These are phyloP conservation scores for Neoboletus subvelutipes DNA, from an alignment of 768 basidiomycete species.

Conservation along the genomic window DNA sequence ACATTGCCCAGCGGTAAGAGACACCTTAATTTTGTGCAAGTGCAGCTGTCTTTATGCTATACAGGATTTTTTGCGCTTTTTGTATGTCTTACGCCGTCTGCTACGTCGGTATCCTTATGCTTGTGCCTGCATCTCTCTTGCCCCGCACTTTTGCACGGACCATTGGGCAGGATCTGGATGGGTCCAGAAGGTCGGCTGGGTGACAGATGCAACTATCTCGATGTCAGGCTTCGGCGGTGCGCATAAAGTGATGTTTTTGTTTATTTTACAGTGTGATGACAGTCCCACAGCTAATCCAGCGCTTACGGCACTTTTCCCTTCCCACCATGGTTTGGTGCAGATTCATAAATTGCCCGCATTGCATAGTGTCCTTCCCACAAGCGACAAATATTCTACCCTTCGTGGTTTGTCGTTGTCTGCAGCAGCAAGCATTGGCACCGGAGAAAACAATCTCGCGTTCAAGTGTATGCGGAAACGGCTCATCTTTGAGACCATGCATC, in stretches of 20 bases:
- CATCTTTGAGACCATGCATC: constrained; percentile 87
- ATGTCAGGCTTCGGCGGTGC: constrained; percentile 78
- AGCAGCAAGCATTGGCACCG: constrained; percentile 55
- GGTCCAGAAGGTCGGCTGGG: constrained; percentile 77
- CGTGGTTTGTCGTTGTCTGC: constrained; percentile 70
- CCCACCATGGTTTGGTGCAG: constrained; percentile 82
- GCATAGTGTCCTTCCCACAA: constrained; percentile 71
- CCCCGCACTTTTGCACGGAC: constrained; percentile 60
- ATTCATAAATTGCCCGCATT: constrained; percentile 76
- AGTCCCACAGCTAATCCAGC: constrained; percentile 66
- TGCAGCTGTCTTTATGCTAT: constrained; percentile 4
- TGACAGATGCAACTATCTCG: constrained; percentile 71
- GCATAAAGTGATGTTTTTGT: constrained; percentile 22
- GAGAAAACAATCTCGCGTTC: constrained; percentile 96
- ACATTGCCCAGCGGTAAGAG: constrained; percentile 49
- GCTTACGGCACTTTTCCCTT: constrained; percentile 69
- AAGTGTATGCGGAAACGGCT: constrained; percentile 86
- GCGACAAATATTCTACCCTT: constrained; percentile 79
- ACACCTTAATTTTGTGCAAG: not conserved
- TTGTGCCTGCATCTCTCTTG: constrained; percentile 68
- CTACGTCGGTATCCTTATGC: constrained; percentile 57
- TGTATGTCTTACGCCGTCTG: constrained; percentile 63
- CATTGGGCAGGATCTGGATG: constrained; percentile 65
- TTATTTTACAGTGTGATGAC: constrained; percentile 9
- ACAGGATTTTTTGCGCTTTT: constrained; percentile 70